Base-by-base conservation (phyloP, 106 monocot genomes). In the Dioscorea zingiberensis region DNA sequence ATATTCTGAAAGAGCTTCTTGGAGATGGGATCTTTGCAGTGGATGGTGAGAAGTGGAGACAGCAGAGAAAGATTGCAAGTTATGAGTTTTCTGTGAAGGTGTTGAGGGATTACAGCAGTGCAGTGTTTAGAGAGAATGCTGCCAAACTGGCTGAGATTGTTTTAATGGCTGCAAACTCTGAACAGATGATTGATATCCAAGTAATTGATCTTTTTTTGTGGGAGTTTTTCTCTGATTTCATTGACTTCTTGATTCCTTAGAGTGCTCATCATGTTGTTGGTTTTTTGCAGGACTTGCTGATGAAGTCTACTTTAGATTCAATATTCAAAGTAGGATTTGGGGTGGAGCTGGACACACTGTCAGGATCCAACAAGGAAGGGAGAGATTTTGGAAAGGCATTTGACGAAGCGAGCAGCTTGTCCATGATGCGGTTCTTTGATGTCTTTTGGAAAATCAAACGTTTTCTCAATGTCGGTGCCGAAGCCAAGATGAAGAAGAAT, bases 251-350 rank as follows among this genome's bases (percentile, higher is more conserved):
- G 2, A 51, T 51, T 4, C 51, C 4, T 51, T 51, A 51, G 51
- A 51, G 13, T 51, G 7, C 4, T 15, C 0, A 0, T 51, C 19
- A 18, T 16, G 51, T 4, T 51, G 19, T 18, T 51, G 55, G 67
- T 25, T 30, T 17, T n/a, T n/a, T n/a, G n/a, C 71, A 80, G 81
- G 81, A 78, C 23, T 59, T 85, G 47, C 48, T 78, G 26, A 71
- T 85, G 77, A 77, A 68, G 62, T 70, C 80, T 2, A 77, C 85
- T 0, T 48, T 81, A 78, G 81, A 86, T 29, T 82, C 86, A 3
- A 87, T 87, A 63, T 87, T 87, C 51, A 67, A 71, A 30, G 59
- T 87, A 44, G 78, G 74, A 9, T 87, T 87, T 54, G 86, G 86
- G 2, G 23, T 69, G 7, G 82, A 87, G 17, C 60, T 87, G 27